Percentiles rank a stretch among this genome's conserved stretches.
Evolutionary conservation across 2,329 filamentous ascomycete genomes (phyloP).

Genomic region (Aspergillus sojae): DNA sequence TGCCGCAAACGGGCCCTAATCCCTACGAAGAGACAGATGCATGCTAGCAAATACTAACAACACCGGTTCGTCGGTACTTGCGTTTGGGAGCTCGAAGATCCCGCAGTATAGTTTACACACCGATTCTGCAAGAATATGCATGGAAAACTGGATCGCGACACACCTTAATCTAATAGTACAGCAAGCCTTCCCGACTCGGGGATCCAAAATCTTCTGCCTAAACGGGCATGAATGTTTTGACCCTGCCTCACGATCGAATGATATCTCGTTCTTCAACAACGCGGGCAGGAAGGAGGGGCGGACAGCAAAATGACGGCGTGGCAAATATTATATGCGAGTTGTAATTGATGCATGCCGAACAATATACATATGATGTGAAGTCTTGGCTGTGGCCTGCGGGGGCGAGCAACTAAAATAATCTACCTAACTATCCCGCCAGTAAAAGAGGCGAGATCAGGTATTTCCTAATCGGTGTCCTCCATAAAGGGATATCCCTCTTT

Average conservation of each 20-base stretch:
- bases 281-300: neutral
- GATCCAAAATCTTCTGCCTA: neutral
- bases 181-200: neutral
- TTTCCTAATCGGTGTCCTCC: neutral
- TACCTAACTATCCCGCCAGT: neutral
- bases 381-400: neutral
- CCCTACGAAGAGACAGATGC: neutral
- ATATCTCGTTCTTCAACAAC: neutral
- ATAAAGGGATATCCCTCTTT: neutral
- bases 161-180: neutral
- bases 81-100: neutral
- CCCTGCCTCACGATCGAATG: neutral
- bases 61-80: neutral
- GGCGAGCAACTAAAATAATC: no score
- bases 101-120: neutral
- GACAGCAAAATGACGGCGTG: neutral
- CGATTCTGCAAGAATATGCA: neutral
- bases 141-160: neutral
- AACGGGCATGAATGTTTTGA: neutral
- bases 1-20: neutral
- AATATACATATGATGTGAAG: neutral
- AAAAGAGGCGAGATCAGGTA: neutral
- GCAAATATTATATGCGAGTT: neutral
- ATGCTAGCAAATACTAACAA: neutral
- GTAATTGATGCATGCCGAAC: neutral